These are phyloP conservation scores for Malania oleifera DNA, from an alignment of 164 flowering plant species.

Conservation along the genomic window DNA sequence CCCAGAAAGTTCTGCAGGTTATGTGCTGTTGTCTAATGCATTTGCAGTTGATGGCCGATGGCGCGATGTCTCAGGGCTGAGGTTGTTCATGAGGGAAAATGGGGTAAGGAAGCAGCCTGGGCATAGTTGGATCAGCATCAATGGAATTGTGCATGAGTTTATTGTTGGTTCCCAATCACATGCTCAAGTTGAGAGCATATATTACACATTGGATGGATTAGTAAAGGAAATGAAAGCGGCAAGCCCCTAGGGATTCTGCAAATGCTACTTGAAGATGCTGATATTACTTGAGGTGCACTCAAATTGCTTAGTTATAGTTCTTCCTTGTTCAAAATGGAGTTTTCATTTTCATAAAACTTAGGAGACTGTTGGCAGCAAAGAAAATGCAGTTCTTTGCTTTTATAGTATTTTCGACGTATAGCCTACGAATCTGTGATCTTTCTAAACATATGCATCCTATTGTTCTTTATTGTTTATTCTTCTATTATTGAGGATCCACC, in stretches of 20 bases:
- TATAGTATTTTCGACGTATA: too few species aligned
- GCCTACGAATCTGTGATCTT: too few species aligned
- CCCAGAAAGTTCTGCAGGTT: slow-evolving; percentile 51
- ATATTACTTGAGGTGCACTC: too few species aligned
- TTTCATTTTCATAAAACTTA: too few species aligned
- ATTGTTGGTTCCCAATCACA: neutral
- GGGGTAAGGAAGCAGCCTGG: slow-evolving; percentile 21
- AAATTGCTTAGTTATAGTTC: too few species aligned
- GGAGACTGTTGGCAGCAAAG: too few species aligned
- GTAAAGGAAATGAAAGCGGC: neutral
- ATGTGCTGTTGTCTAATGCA: slow-evolving; percentile 61
- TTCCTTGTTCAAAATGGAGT: too few species aligned
- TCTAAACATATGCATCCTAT: too few species aligned
- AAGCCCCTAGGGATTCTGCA: too few species aligned
- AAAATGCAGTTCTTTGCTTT: neutral
- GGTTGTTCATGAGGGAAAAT: slow-evolving; percentile 24
- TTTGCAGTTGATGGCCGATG: slow-evolving; percentile 42
- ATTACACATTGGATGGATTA: neutral
- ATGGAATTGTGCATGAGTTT: slow-evolving; percentile 3
- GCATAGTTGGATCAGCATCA: slow-evolving; percentile 6
- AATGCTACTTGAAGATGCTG: too few species aligned
- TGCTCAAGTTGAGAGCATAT: neutral
- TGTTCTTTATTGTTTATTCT: too few species aligned
- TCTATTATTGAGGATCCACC: too few species aligned
- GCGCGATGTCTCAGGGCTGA: slow-evolving; percentile 41